A percentile compares a stretch with the other conserved stretches of the same genome.
Conservation (phyloP, 78 protist species). For the Thecamonas trahens region DNA sequence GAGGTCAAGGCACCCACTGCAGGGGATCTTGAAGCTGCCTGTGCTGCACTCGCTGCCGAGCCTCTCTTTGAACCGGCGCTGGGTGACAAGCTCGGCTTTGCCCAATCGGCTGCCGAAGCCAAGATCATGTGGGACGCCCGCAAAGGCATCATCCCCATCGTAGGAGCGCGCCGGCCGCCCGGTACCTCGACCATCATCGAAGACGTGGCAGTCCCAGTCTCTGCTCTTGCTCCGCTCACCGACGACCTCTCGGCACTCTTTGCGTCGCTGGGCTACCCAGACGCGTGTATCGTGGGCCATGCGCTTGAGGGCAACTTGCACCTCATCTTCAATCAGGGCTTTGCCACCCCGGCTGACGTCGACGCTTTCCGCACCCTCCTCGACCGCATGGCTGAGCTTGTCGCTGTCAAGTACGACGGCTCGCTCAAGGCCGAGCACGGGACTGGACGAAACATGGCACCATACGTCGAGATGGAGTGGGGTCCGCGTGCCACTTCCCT, state of each 20-base stretch:
- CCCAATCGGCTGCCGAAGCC: constrained; percentile 3
- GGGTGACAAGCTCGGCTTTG: constrained; percentile 7
- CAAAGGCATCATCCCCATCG: constrained; percentile 31
- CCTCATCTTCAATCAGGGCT: constrained; percentile 28
- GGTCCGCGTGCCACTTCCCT: constrained; percentile 26
- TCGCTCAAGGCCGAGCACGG: constrained; percentile 49
- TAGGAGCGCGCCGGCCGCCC: constrained; percentile 13
- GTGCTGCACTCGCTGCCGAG: too few relatives aligned
- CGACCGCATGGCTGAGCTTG: constrained; percentile 7
- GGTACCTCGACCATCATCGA: constrained; percentile 31
- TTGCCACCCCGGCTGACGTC: constrained; percentile 13
- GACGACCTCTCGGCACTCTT: constrained; percentile 13
- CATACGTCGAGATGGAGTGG: constrained; percentile 51
- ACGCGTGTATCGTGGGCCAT: constrained; percentile 37
- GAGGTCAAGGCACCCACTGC: neutral
- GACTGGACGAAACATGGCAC: constrained; percentile 44
- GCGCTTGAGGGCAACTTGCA: constrained; percentile 47
- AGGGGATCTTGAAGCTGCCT: neutral
- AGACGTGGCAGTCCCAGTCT: constrained; percentile 28
- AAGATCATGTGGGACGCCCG: constrained; percentile 33
- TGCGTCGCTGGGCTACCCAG: constrained; percentile 13
- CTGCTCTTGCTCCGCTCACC: neutral
- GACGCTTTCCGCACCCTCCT: constrained; percentile 7
- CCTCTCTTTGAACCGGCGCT: too few relatives aligned
- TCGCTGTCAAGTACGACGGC: constrained; percentile 27